A percentile compares a stretch with the other conserved stretches of the same genome.
Conservation (phyloP, 805 yeast species). For the Teunomyces lycoperdinae region DNA sequence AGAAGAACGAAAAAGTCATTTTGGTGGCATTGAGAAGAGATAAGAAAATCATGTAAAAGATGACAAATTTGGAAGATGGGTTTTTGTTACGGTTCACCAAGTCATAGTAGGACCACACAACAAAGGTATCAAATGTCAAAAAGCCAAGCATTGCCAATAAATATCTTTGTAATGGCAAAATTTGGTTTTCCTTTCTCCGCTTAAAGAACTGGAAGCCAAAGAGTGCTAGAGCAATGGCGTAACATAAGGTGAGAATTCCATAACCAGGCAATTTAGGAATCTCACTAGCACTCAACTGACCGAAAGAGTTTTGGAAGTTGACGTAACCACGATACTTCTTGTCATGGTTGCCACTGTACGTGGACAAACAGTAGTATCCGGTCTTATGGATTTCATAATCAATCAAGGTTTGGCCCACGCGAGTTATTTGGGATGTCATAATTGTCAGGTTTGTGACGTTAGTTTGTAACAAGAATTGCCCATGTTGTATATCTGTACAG, state of each 20-base stretch:
- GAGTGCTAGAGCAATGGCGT: conserved; percentile 75
- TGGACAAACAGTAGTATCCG: conserved; percentile 90
- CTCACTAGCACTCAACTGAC: conserved; percentile 84
- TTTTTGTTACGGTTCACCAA: conserved; percentile 59
- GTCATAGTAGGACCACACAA: conserved; percentile 91
- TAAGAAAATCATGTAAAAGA: conserved; percentile 68
- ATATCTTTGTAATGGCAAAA: conserved; percentile 87
- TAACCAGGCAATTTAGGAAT: conserved; percentile 88
- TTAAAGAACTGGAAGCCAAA: conserved; percentile 84
- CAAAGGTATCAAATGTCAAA: conserved; percentile 77
- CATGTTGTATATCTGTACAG: conserved; percentile 55
- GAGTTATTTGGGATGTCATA: conserved; percentile 51
- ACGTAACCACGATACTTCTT: conserved; percentile 60
- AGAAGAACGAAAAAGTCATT: conserved; percentile 79
- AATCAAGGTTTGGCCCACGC: conserved; percentile 58
- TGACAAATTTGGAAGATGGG: conserved; percentile 57
- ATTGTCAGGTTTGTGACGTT: conserved; percentile 52
- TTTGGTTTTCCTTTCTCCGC: conserved; percentile 70
- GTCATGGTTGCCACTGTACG: conserved; percentile 46
- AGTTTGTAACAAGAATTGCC: conserved; percentile 58
- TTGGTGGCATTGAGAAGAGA: conserved; percentile 78
- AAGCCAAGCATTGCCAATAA: conserved; percentile 81
- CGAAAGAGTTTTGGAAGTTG: conserved; percentile 88
- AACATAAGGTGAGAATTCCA: conserved; percentile 79
- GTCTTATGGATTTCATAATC: conserved; percentile 68